Base-by-base conservation (phyloP, 1,139 yeast species). In the Debaryomyces nepalensis region DNA sequence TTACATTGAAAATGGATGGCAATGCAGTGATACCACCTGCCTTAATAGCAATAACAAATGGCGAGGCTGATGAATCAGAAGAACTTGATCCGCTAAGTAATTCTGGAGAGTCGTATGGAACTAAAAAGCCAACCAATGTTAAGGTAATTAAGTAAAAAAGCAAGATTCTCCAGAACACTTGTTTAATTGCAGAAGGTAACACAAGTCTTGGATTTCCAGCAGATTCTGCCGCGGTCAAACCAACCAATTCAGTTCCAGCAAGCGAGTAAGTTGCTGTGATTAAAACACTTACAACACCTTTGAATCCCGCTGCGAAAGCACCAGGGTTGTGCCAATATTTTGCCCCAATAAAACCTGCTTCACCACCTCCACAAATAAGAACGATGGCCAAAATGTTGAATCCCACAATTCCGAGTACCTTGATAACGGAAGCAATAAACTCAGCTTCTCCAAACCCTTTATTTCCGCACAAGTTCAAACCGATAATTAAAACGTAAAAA, bases 381-480 rank as follows among this genome's bases (percentile, higher is more conserved):
- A 82, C 78, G 49, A 85, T 78, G 41, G 93, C 95, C 35, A 87
- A 66, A 45, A 85, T 80, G 53, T 82, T 77, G 64, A 79, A 86
- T 15, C 89, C 91, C 27, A 79, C 59, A 41, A 84, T 71, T 2
- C 87, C 87, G 30, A 82, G 46, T 23, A 85, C 73, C 57, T 85
- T 85, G 52, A 82, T 65, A 47, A 78, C 50, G 1, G 89, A 76
- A 27, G 85, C 72, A 21, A 79, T 57, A 48, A 84, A 82, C 62
- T 84, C 89, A 30, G 84, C 79, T 58, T 82, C 85, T 53, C 86
- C 87, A 54, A 80, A 83, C 47, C 85, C 86, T 48, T 68, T 75
- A 44, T 82, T 85, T 40, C 82, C 81, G 46, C 80, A 73, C 53
- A 84, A 63, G 55, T 84, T 84, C 41, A 83, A 70, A 2, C 66